These are phyloP conservation scores for Chlamydomonas eustigma DNA, from an alignment of 139 green algal genomes.

Conservation along the genomic window DNA sequence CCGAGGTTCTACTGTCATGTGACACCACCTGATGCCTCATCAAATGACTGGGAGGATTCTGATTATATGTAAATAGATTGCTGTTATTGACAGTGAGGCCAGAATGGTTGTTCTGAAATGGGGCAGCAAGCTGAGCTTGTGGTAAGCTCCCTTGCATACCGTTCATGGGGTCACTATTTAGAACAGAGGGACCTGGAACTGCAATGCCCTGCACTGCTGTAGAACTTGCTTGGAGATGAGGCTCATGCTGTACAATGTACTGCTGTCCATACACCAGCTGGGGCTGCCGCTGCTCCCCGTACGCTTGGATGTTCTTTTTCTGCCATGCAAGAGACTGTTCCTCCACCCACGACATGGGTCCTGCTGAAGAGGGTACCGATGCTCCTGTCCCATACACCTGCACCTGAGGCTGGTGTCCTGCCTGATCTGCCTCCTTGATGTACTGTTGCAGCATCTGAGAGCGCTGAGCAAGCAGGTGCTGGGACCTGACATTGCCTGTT, in stretches of 20 bases:
- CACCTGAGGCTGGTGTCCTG: too few species aligned
- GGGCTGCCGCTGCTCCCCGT: background rate
- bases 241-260: constrained; percentile 1
- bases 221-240: background rate
- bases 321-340: background rate
- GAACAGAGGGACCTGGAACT: too few species aligned
- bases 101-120: too few species aligned
- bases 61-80: too few species aligned
- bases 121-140: too few species aligned
- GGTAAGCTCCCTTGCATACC: too few species aligned
- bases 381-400: background rate
- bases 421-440: background rate
- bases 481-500: too few species aligned
- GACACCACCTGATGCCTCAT: background rate
- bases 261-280: background rate
- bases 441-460: background rate
- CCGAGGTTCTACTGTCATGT: too few species aligned
- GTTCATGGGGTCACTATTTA: too few species aligned
- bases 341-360: background rate
- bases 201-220: background rate
- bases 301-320: background rate
- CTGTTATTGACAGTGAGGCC: too few species aligned
- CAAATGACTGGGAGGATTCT: background rate
- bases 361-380: background rate
- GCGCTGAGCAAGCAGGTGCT: background rate